phyloP scores from a whole-genome alignment of 2,329 filamentous ascomycete genomes.

The Sporothrix inflata region DNA sequence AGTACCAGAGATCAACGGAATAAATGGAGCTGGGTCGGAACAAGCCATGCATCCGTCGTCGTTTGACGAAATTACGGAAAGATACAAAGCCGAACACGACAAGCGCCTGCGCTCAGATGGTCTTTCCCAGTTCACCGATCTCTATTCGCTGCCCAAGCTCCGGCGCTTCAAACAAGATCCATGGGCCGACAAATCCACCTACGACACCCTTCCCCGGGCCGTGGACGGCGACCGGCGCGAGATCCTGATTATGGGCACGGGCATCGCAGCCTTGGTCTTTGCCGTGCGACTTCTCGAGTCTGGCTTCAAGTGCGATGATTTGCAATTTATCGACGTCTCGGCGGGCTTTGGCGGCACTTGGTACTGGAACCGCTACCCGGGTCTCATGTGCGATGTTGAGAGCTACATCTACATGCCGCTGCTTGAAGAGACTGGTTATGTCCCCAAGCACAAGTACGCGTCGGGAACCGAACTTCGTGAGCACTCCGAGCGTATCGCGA shows the following conservation, averaged over 20 bases:
- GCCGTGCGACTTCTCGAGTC: conserved; percentile 43
- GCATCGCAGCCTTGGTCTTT: conserved; percentile 43
- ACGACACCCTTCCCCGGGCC: neutral
- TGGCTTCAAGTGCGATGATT: conserved; percentile 42
- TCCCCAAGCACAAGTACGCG: conserved; percentile 54
- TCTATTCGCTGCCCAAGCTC: neutral
- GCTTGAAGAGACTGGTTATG: conserved; percentile 62
- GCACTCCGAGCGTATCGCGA: conserved; percentile 50
- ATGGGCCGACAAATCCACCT: neutral
- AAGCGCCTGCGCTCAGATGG: neutral
- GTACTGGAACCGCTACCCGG: conserved; percentile 58
- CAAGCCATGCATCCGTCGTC: too few species aligned
- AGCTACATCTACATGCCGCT: conserved; percentile 63
- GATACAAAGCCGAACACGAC: neutral
- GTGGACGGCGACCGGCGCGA: neutral
- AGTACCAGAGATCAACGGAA: neutral
- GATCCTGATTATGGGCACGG: conserved; percentile 38
- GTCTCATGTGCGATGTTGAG: conserved; percentile 61
- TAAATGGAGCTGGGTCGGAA: too few species aligned
- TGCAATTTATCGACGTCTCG: conserved; percentile 48
- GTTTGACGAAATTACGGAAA: neutral
- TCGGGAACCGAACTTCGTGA: conserved; percentile 47
- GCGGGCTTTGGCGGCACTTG: conserved; percentile 55
- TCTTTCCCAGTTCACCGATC: neutral
- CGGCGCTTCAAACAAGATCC: neutral